Evolutionary conservation across 1,284 basidiomycete species (phyloP), one percentile per base, ranked within the genome.

Genomic region (Papiliotrema fonsecae): DNA sequence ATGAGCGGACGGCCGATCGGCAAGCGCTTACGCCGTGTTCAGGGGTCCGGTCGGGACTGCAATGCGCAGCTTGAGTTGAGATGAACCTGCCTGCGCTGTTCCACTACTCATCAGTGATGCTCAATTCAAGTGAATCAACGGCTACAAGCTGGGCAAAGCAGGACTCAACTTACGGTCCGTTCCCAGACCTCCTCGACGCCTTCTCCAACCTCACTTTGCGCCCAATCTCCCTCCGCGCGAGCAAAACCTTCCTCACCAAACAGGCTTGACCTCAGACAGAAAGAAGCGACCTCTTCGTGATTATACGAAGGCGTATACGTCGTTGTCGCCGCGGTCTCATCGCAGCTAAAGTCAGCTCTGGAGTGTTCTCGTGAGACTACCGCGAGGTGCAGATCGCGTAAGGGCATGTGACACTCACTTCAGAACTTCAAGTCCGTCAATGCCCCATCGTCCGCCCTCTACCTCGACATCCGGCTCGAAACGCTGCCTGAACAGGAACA

Each of bases 151-250:
- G n/a, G n/a, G n/a, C n/a, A n/a, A n/a, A n/a, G n/a, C n/a, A 9
- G 5, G 28, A 4, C 18, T 35, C 0, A 0, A 64, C 72, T 55
- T 46, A 74, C 72, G 14, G 59, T 54, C 24, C 71, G 51, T 46
- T 70, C 70, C 69, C 70, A 70, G 9, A 70, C 53, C 56, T 75
- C 73, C 49, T 75, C 73, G 6, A 73, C 58, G 7, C 72, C 67
- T 50, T 75, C 73, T 9, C 73, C 73, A 11, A 69, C 65, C 48
- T 73, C 72, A 31, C 64, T 63, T 45, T 60, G 60, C 24, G 67
- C 67, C 73, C 73, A 75, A 32, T 70, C 67, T 6, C 43, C 45
- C 49, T 74, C 73, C 13, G 64, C 66, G 22, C 50, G 25, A 22
- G 52, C 50, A 28, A 61, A 56, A 4, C 57, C 61, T 21, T 56